A percentile compares a stretch with the other conserved stretches of the same genome.
These are phyloP conservation scores for Rhodotorula sp. DNA, from an alignment of 1,284 basidiomycete genomes.

Conservation along the genomic window DNA sequence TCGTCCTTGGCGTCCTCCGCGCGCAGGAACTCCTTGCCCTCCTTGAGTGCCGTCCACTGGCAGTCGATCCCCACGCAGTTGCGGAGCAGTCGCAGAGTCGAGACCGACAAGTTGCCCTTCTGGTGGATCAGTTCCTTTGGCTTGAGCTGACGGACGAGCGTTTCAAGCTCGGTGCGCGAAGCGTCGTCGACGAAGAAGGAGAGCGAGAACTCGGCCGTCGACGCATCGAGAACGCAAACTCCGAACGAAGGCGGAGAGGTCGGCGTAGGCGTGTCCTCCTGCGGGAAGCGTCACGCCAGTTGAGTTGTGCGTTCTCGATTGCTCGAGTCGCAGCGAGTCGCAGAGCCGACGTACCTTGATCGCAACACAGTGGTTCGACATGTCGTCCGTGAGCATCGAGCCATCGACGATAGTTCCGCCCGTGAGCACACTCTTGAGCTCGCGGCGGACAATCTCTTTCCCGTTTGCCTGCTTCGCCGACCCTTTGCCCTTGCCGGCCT, in stretches of 20 bases:
- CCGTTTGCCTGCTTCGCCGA: slow-evolving; percentile 34
- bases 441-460: slow-evolving; percentile 56
- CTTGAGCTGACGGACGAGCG: slow-evolving; percentile 83
- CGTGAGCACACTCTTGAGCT: slow-evolving; percentile 92
- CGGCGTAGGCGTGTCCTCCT: slow-evolving; percentile 47
- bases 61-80: slow-evolving; percentile 72
- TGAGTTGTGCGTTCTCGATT: neutral
- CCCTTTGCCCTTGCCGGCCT: slow-evolving; percentile 28
- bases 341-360: slow-evolving; percentile 60
- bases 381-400: slow-evolving; percentile 82
- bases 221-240: slow-evolving; percentile 89
- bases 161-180: slow-evolving; percentile 88
- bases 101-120: slow-evolving; percentile 76
- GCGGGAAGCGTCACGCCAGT: slow-evolving; percentile 46
- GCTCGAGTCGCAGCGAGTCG: slow-evolving; percentile 6
- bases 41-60: slow-evolving; percentile 76
- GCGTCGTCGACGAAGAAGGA: slow-evolving; percentile 88
- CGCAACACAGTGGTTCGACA: slow-evolving; percentile 91
- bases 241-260: slow-evolving; percentile 63
- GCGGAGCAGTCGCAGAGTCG: slow-evolving; percentile 76
- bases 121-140: slow-evolving; percentile 91
- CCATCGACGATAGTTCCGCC: slow-evolving; percentile 95
- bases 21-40: slow-evolving; percentile 74
- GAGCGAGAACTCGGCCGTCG: slow-evolving; percentile 93
- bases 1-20: slow-evolving; percentile 70